Percentiles rank a stretch among this genome's conserved stretches.
Conservation (phyloP, 2,329 filamentous ascomycete genomes). For the Camillea tinctor region DNA sequence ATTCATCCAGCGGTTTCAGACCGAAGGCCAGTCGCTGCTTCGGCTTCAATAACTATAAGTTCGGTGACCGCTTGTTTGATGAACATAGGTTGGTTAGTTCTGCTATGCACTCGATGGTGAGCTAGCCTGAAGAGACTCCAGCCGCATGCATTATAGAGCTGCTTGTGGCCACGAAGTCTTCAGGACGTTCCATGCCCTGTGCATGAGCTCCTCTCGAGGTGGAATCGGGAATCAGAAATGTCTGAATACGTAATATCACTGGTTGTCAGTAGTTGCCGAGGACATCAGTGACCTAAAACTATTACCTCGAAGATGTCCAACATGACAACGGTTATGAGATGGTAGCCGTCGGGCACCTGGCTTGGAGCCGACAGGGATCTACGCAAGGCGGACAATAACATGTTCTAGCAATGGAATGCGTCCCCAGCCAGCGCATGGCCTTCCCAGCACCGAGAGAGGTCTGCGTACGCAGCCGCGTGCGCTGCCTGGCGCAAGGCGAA, state of each 20-base stretch:
- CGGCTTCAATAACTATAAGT: conserved; percentile 27
- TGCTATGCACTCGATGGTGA: conserved; percentile 34
- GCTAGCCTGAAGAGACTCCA: conserved; percentile 41
- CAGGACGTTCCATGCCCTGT: conserved; percentile 41
- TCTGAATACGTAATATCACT: conserved; percentile 22
- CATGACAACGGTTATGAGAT: conserved; percentile 40
- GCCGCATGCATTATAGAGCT: conserved; percentile 36
- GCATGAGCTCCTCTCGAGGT: conserved; percentile 32
- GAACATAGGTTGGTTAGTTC: neutral
- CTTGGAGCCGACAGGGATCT: conserved; percentile 30
- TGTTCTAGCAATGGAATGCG: conserved; percentile 36
- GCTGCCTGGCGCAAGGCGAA: conserved; percentile 39
- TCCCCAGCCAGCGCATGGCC: conserved; percentile 21
- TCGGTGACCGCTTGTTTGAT: neutral
- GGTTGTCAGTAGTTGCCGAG: neutral
- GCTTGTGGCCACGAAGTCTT: conserved; percentile 35
- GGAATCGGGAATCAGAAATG: conserved; percentile 32
- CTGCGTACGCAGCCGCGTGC: conserved; percentile 36
- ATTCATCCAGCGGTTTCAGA: conserved; percentile 28
- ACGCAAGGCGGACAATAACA: conserved; percentile 34
- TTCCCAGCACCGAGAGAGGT: conserved; percentile 28
- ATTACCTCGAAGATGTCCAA: conserved; percentile 41
- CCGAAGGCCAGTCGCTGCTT: conserved; percentile 37
- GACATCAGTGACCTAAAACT: neutral
- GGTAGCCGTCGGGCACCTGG: conserved; percentile 38